Evolutionary conservation across 495 filamentous ascomycete genomes (phyloP).

Genomic region (Lindgomyces ingoldianus): DNA sequence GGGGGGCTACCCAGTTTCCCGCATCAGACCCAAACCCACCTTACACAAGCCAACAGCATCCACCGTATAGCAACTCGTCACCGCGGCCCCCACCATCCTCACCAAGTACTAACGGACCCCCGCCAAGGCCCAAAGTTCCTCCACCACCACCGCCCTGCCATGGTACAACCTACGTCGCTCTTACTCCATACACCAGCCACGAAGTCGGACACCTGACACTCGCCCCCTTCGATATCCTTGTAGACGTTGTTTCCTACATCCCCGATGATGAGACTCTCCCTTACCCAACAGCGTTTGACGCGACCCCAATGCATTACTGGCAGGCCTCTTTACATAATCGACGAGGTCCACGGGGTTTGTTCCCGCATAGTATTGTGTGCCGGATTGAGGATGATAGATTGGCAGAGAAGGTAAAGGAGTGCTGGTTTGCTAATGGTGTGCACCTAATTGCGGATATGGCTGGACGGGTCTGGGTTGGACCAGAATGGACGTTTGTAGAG

Average conservation of each 20-base stretch:
- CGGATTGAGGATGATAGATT: constrained; percentile 1
- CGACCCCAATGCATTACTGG: constrained; percentile 2
- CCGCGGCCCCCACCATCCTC: too few relatives aligned
- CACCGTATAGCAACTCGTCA: background rate
- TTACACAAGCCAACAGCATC: background rate
- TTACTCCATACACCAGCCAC: background rate
- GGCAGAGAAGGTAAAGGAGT: background rate
- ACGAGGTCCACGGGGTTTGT: background rate
- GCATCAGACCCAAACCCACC: background rate
- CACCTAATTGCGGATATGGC: background rate
- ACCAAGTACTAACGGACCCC: too few relatives aligned
- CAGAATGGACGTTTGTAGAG: background rate
- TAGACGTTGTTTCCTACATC: background rate
- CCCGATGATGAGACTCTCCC: background rate
- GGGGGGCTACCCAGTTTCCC: background rate
- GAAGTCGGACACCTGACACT: background rate
- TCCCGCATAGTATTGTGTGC: background rate
- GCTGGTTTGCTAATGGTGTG: background rate
- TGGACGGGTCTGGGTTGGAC: constrained; percentile 8
- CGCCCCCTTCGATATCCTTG: background rate
- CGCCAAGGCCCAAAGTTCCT: background rate
- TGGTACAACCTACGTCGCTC: background rate
- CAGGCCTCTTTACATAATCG: constrained; percentile 1
- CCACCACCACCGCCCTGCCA: background rate
- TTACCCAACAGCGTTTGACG: background rate